phyloP scores from a whole-genome alignment of 306 rosid species.

The Hylodesmum podocarpum region DNA sequence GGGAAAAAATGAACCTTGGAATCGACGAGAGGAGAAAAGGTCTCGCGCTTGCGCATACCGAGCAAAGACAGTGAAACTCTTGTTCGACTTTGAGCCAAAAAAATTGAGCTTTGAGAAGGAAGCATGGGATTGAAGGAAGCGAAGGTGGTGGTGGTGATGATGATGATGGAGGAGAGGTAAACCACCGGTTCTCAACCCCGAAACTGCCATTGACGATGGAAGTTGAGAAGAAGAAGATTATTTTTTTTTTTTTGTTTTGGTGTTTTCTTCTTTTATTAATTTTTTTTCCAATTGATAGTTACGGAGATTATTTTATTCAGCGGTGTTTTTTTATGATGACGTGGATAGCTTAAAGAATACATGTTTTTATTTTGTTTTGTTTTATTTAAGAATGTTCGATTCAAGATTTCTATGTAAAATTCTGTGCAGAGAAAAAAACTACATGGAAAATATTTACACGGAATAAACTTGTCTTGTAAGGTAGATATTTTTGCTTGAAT shows the following conservation, averaged over 20 bases:
- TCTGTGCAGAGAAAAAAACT: too few relatives aligned
- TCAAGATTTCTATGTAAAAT: background rate
- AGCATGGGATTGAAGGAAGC: slow-evolving; percentile 13
- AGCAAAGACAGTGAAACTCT: slow-evolving; percentile 52
- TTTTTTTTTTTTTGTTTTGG: background rate
- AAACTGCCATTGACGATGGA: slow-evolving; percentile 50
- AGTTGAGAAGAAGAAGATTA: background rate
- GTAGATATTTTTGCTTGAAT: too few relatives aligned
- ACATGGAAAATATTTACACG: too few relatives aligned
- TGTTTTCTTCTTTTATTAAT: background rate
- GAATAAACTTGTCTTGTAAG: too few relatives aligned
- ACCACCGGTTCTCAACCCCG: slow-evolving; percentile 61
- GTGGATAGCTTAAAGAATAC: background rate
- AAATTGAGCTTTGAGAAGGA: slow-evolving; percentile 30
- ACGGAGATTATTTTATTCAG: background rate
- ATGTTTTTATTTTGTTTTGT: background rate
- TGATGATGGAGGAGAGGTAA: slow-evolving; percentile 51
- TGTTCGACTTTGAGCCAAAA: slow-evolving; percentile 51
- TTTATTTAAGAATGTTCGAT: too few relatives aligned
- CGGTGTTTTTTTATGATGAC: background rate
- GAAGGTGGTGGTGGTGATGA: slow-evolving; percentile 32
- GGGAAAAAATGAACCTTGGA: slow-evolving; percentile 52
- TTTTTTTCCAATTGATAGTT: background rate
- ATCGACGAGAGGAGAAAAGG: slow-evolving; percentile 63
- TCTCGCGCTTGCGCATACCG: slow-evolving; percentile 83